Evolutionary conservation across 129 eudicot species (phyloP), one percentile per base, ranked within the genome.

Genomic region (Chrysanthemum lavandulifolium): DNA sequence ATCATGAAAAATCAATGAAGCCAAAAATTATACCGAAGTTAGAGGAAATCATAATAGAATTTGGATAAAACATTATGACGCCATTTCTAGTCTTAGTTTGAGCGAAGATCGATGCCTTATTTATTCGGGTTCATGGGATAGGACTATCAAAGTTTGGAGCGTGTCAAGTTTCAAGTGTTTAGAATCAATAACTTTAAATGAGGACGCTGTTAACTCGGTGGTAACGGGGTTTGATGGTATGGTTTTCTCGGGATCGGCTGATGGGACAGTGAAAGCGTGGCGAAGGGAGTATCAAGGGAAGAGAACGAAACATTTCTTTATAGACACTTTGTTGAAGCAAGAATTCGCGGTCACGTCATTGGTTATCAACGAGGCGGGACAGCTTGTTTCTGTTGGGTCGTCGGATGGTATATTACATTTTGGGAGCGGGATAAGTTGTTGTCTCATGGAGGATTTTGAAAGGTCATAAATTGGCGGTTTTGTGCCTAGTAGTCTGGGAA

Each of bases 41-140:
- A 82, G 89, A 12, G 77, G 80, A 57, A 77, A 76, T 12, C 76
- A 78, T 2, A 87, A 85, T 19, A 83, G 78, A 1, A 67, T 88
- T 0, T 91, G 95, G 97, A 84, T 91, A 10, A 86, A 84, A 52
- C 96, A 88, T 73, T 82, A 76, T 0, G 97, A 88, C 15, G 97
- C 92, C 14, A 91, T 91, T 33, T 86, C 97, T 0, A 72, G 80
- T 21, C 84, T 91, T 1, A 80, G 88, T 52, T 79, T 91, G 18
- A 91, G 88, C 73, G 92, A 88, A 64, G 97, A 91, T 57, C 76
- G 78, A 49, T 75, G 77, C 4, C 71, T 85, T 43, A 65, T 91
- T 11, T 91, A 91, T 73, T 91, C 97, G 0, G 92, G 95, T 13
- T 91, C 96, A 0, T 91, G 96, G 97, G 97, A 91, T 47, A 80